Base-by-base conservation (phyloP, 371 early-diverging fungal species). In the Circinella umbellata region DNA sequence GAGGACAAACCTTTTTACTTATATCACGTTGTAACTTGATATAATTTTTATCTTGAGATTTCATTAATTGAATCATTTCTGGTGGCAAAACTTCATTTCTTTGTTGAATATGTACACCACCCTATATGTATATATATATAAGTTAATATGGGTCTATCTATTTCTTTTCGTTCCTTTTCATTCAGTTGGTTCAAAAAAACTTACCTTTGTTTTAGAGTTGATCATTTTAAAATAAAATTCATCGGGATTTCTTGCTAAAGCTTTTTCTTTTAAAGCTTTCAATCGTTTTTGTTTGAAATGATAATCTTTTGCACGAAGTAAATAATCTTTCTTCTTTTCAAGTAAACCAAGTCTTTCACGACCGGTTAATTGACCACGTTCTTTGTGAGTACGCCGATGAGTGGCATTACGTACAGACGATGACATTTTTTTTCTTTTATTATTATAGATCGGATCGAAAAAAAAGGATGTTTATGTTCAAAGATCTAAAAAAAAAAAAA, bases 211-310 rank as follows among this genome's bases (percentile, higher is more conserved):
- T 69, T 90, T 87, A 34, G 90, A 72, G 67, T 91, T 92, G 80
- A 96, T 88, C 99, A 98, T 98, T 77, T 91, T 94, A 78, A 94
- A 96, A 86, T 98, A 97, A 79, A 98, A 98, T 85, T 98, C 99
- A 82, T 98, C 99, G 8, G 95, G 95, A 86, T 98, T 98, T 69
- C 92, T 84, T 68, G 89, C 84, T 39, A 89, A 78, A 4, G 99
- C 99, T 78, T 95, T 95, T 72, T 93, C 90, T 55, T 89, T 83
- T 80, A 98, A 85, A 20, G 90, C 88, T 80, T 92, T 93, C 65
- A 98, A 83, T 53, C 89, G 85, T 49, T 91, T 86, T 80, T 96
- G 90, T 78, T 98, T 98, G 47, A 76, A 77, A 78, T 95, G 93
- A 79, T 88, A 97, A 83, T 98, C 95, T 74, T 82, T 86, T 38